Conservation (phyloP, 2,329 filamentous ascomycete species). For the Ophiostoma ips region DNA sequence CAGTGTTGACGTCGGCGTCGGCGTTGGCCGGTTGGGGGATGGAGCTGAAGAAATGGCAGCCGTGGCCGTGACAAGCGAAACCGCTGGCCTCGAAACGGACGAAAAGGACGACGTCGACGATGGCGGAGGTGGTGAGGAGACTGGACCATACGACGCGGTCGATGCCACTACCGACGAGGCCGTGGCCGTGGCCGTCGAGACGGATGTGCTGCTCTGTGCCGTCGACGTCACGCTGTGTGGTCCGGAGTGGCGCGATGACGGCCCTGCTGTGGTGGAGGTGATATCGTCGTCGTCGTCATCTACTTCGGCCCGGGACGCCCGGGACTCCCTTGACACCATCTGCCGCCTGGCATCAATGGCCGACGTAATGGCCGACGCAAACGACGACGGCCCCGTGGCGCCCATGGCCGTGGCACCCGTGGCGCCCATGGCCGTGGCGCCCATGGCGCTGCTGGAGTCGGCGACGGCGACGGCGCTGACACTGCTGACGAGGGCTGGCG, state of each 20-base stretch:
- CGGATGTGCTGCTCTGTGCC: neutral
- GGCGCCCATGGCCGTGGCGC: no score
- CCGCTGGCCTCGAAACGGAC: neutral
- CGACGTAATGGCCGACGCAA: neutral
- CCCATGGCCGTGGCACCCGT: no score
- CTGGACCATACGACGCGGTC: no score
- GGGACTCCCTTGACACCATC: neutral
- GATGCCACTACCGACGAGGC: neutral
- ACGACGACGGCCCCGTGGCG: no score
- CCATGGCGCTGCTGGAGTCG: neutral
- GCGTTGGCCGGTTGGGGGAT: no score
- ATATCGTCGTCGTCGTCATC: no score
- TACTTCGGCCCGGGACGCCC: no score
- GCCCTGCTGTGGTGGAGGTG: no score
- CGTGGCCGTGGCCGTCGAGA: neutral
- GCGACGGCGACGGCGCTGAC: slow-evolving; percentile 2
- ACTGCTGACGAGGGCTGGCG: slow-evolving; percentile 3
- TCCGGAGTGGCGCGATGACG: neutral
- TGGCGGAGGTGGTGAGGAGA: neutral
- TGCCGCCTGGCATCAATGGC: neutral
- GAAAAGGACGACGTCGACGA: slow-evolving; percentile 6
- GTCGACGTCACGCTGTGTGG: neutral
- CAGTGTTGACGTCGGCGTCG: no score
- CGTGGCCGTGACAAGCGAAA: no score
- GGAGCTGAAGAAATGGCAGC: no score